Conservation (phyloP, 2,329 filamentous ascomycete genomes). For the Aureobasidium sp. region DNA sequence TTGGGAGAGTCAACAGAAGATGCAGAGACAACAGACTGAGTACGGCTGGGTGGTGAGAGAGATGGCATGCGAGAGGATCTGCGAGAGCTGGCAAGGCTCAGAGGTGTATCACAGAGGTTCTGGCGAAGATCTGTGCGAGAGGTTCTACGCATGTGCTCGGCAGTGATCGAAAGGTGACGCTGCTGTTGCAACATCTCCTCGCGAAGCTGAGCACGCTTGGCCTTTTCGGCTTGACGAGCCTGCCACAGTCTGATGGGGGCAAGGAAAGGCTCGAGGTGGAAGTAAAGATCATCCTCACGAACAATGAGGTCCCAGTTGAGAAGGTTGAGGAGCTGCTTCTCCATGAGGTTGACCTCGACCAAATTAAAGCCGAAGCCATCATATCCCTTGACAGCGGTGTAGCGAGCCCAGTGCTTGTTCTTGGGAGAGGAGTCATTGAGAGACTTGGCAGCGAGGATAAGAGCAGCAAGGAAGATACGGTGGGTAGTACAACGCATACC, state of each 20-base stretch:
- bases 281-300: slow-evolving; percentile 75
- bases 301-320: slow-evolving; percentile 92
- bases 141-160: slow-evolving; percentile 30
- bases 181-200: slow-evolving; percentile 34
- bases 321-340: slow-evolving; percentile 93
- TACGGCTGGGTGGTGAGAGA: slow-evolving; percentile 39
- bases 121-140: slow-evolving; percentile 27
- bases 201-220: slow-evolving; percentile 38
- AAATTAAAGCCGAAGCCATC: slow-evolving; percentile 83
- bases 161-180: slow-evolving; percentile 30
- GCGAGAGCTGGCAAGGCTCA: slow-evolving; percentile 23
- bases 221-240: slow-evolving; percentile 48
- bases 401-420: slow-evolving; percentile 99
- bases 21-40: slow-evolving; percentile 30
- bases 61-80: slow-evolving; percentile 41
- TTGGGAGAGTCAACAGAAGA: slow-evolving; percentile 30
- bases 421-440: slow-evolving; percentile 97
- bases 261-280: slow-evolving; percentile 80
- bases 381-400: slow-evolving; percentile 68
- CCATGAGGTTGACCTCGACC: slow-evolving; percentile 98
- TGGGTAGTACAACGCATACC: slow-evolving; percentile 95
- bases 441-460: slow-evolving; percentile 89
- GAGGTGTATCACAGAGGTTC: slow-evolving; percentile 32
- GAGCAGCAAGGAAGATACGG: slow-evolving; percentile 87
- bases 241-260: slow-evolving; percentile 66